phyloP scores from a whole-genome alignment of 257 asterid species.

The Penstemon barbatus region DNA sequence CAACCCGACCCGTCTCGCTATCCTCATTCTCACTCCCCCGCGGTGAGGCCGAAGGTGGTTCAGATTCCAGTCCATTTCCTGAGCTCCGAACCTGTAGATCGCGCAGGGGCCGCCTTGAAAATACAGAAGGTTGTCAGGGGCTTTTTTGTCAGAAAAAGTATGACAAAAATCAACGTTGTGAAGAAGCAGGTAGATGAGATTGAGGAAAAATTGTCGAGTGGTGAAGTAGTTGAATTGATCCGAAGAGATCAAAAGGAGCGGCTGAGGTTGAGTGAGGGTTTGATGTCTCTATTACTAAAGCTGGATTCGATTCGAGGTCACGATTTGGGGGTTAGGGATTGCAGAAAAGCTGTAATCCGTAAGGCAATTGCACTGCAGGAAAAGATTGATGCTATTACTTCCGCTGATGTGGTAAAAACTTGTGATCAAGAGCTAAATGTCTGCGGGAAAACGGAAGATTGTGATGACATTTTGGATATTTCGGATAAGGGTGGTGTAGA shows the following conservation, averaged over 20 bases:
- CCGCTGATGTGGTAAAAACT: conserved; percentile 3
- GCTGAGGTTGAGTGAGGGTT: conserved; percentile 57
- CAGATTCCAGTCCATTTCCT: conserved; percentile 65
- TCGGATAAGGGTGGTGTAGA: background rate
- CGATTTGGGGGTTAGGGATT: conserved; percentile 64
- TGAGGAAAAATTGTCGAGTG: conserved; percentile 40
- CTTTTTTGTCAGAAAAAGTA: conserved; percentile 53
- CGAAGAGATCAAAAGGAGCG: conserved; percentile 51
- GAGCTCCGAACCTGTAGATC: conserved; percentile 37
- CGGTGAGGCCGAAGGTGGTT: conserved; percentile 38
- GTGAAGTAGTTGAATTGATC: conserved; percentile 45
- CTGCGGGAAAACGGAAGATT: background rate
- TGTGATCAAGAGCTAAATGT: conserved; percentile 18
- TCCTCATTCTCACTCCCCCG: no score
- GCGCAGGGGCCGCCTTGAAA: conserved; percentile 49
- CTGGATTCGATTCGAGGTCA: conserved; percentile 66
- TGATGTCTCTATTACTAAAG: conserved; percentile 70
- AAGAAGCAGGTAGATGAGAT: conserved; percentile 58
- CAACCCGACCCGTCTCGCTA: background rate
- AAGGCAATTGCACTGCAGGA: conserved; percentile 78
- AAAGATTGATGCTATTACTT: conserved; percentile 48
- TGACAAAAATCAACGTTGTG: conserved; percentile 52
- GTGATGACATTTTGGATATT: background rate
- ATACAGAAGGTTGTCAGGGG: conserved; percentile 85
- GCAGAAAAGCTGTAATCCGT: conserved; percentile 62